Base-by-base conservation (phyloP, 2,329 filamentous ascomycete genomes). In the Trichoderma sp. region DNA sequence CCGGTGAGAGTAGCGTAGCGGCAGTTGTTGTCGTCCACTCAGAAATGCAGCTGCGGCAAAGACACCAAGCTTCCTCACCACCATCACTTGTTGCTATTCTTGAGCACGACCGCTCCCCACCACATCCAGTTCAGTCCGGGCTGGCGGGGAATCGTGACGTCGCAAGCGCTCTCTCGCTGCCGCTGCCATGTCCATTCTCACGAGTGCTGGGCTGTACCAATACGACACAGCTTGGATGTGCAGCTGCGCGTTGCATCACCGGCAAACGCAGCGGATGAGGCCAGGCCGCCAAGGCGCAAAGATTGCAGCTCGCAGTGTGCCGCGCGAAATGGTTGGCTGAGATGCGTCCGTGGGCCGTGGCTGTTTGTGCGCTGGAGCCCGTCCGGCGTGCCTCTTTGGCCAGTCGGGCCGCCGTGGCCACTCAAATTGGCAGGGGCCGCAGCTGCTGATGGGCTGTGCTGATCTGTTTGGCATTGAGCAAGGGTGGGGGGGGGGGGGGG, bases 271-370 rank as follows among this genome's bases (percentile, higher is more conserved):
- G 24, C 24, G 28, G 14, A 26, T 26, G 34, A 24, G 14, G 24
- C n/a, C 55, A 52, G 55, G 65, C 43, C n/a, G 58, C 55, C 49
- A 52, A 54, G 49, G 18, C 61, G 52, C 52, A 60, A 68, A 24
- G 26, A 46, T 46, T 68, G 43, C n/a, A n/a, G n/a, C 65, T 32
- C 30, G 30, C 30, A 55, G 34, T n/a, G 26, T 68, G 13, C 30
- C 51, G 58, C 66, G 58, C 58, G 59, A 63, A 68, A 61, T 58
- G 66, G 51, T 68, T 68, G 66, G 66, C 66, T 63, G 66, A 56
- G 32, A 59, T 34, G 34, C 34, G 51, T 51, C 66, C n/a, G 59
- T 34, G 51, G 16, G 58, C 28, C 16, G 66, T 63, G 59, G 58
- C 59, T 46, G 66, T 54, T 68, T 61, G 58, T 56, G 66, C 37